These are phyloP conservation scores for Hanseniaspora singularis DNA, from an alignment of 805 yeast genomes.

Conservation along the genomic window DNA sequence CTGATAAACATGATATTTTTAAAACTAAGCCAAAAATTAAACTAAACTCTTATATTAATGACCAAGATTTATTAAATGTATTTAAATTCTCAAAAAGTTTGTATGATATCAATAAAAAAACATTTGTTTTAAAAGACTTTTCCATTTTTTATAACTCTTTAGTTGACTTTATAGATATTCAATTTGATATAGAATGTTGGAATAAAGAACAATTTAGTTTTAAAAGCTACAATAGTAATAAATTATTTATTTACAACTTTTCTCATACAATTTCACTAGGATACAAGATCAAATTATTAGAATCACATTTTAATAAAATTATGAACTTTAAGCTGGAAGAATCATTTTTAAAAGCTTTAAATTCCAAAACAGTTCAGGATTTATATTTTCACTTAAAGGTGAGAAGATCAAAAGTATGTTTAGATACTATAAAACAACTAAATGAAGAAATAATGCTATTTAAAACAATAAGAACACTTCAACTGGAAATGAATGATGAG, in stretches of 20 bases:
- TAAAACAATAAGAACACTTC: slow-evolving; percentile 38
- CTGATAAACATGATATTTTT: not conserved
- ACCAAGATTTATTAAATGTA: not conserved
- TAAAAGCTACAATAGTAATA: slow-evolving; percentile 6
- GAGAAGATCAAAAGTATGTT: slow-evolving; percentile 52
- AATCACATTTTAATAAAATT: slow-evolving; percentile 63
- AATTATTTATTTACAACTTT: slow-evolving; percentile 25
- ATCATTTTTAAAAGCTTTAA: slow-evolving; percentile 68
- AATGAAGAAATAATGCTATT: not conserved
- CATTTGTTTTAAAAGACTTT: slow-evolving; percentile 18
- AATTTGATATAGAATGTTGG: slow-evolving; percentile 56
- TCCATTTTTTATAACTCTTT: slow-evolving; percentile 60
- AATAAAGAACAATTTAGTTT: slow-evolving; percentile 3
- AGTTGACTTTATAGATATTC: slow-evolving; percentile 67
- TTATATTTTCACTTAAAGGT: slow-evolving; percentile 59
- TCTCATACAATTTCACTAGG: slow-evolving; percentile 78
- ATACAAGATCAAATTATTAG: slow-evolving; percentile 66
- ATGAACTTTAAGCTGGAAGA: slow-evolving; percentile 86
- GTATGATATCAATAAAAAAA: not conserved
- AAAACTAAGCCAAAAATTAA: not conserved
- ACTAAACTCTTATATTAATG: not conserved
- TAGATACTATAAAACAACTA: slow-evolving; percentile 42
- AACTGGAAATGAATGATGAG: slow-evolving; percentile 33
- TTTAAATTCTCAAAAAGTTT: not conserved
- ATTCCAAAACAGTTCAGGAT: slow-evolving; percentile 47